phyloP scores from a whole-genome alignment of 2,329 filamentous ascomycete species.

The Ophiostoma tasmaniense region DNA sequence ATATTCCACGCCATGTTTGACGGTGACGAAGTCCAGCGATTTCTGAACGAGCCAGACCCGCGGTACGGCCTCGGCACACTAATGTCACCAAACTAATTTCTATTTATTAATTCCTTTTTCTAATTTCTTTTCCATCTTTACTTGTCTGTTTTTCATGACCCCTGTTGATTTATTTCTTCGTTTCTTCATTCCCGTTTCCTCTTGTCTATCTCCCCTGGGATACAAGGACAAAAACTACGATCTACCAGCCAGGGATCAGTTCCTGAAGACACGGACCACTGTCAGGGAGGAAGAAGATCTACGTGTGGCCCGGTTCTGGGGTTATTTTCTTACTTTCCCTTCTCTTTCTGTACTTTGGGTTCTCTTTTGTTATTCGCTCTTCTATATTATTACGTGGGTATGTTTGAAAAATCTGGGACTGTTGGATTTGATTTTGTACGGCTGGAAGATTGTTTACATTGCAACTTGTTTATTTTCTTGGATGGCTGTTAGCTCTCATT shows the following conservation, averaged over 20 bases:
- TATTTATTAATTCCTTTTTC: background rate
- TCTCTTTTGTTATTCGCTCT: background rate
- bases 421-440: background rate
- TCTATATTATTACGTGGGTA: background rate
- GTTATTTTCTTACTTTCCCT: background rate
- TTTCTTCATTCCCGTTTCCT: background rate
- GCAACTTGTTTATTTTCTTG: background rate
- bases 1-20: conserved; percentile 49
- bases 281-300: background rate
- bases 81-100: conserved; percentile 27
- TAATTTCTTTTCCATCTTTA: background rate
- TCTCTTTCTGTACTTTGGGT: background rate
- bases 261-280: background rate
- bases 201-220: background rate
- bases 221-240: background rate
- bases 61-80: conserved; percentile 47
- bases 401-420: background rate
- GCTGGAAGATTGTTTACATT: background rate
- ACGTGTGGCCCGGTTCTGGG: background rate
- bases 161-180: background rate
- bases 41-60: conserved; percentile 45
- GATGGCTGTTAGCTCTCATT: background rate
- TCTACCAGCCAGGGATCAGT: background rate
- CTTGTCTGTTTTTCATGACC: background rate
- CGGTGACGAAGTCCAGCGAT: conserved; percentile 39